Evolutionary conservation across 2,329 filamentous ascomycete genomes (phyloP).

Genomic region (Dactylellina haptotyla): DNA sequence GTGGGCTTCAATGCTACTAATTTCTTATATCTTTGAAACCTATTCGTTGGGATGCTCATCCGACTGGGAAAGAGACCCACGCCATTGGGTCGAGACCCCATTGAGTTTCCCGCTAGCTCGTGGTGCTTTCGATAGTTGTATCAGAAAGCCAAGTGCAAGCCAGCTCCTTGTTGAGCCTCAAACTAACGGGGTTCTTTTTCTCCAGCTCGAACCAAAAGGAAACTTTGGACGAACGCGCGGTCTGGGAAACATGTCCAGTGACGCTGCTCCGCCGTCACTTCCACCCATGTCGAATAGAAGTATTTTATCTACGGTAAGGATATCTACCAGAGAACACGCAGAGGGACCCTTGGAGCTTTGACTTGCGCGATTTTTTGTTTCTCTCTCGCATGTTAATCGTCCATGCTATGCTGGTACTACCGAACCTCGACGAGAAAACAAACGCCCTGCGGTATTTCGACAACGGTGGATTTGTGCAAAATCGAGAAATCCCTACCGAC

Average conservation of each 20-base stretch:
- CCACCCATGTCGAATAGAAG: background rate
- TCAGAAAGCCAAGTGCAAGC: slow-evolving; percentile 37
- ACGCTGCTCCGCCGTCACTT: slow-evolving; percentile 20
- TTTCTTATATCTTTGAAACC: slow-evolving; percentile 16
- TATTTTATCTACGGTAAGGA: slow-evolving; percentile 1
- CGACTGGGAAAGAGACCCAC: slow-evolving; percentile 50
- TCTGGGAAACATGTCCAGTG: background rate
- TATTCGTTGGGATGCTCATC: slow-evolving; percentile 21
- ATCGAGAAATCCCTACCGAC: slow-evolving; percentile 21
- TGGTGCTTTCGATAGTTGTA: slow-evolving; percentile 31
- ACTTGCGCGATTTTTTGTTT: slow-evolving; percentile 43
- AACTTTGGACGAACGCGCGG: slow-evolving; percentile 1
- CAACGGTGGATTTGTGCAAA: slow-evolving; percentile 6
- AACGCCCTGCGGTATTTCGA: slow-evolving; percentile 28
- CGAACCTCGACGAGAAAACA: slow-evolving; percentile 21
- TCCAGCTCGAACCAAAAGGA: slow-evolving; percentile 14
- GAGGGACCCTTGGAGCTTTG: background rate
- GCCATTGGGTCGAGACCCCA: slow-evolving; percentile 49
- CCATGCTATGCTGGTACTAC: slow-evolving; percentile 26
- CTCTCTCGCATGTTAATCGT: slow-evolving; percentile 5
- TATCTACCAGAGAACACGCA: background rate
- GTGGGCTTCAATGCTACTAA: slow-evolving; percentile 26
- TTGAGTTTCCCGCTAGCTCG: slow-evolving; percentile 44
- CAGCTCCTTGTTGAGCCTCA: slow-evolving; percentile 49
- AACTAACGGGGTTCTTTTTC: slow-evolving; percentile 27